phyloP scores from a whole-genome alignment of 2,329 filamentous ascomycete species.

The Plectosphaerella cucumerina region DNA sequence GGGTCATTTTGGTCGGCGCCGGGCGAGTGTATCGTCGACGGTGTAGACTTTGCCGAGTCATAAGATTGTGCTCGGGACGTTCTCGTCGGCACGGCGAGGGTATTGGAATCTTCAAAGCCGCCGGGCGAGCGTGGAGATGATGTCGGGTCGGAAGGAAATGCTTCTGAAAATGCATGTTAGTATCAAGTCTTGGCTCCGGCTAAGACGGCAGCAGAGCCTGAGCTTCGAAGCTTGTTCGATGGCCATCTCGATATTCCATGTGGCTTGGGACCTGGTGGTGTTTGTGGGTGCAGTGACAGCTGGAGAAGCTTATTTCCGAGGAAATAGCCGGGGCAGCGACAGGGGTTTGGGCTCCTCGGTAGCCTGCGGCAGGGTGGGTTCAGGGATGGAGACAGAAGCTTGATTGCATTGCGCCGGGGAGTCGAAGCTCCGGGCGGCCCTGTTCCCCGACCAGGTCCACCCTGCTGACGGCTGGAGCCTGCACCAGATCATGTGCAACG shows the following conservation, averaged over 20 bases:
- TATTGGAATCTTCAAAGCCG: constrained; percentile 10
- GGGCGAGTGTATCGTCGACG: not conserved
- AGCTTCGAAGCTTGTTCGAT: too few relatives aligned
- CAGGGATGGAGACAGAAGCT: not conserved
- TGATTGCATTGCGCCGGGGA: not conserved
- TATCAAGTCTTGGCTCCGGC: not conserved
- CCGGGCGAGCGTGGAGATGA: not conserved
- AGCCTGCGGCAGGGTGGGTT: not conserved
- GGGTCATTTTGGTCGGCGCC: not conserved
- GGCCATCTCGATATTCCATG: too few relatives aligned
- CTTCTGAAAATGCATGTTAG: not conserved
- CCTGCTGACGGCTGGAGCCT: not conserved
- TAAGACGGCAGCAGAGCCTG: too few relatives aligned
- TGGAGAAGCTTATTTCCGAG: constrained; percentile 1
- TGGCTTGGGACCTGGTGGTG: too few relatives aligned
- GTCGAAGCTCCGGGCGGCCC: not conserved
- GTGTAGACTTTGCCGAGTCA: constrained; percentile 11
- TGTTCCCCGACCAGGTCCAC: not conserved
- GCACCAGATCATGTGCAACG: not conserved
- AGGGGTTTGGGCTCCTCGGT: not conserved
- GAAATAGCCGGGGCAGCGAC: not conserved
- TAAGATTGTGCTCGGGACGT: constrained; percentile 12
- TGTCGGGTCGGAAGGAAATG: not conserved
- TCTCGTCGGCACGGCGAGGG: constrained; percentile 12
- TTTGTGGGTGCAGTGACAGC: not conserved